Base-by-base conservation (phyloP, 768 basidiomycete genomes). In the Lyophyllum semitale region DNA sequence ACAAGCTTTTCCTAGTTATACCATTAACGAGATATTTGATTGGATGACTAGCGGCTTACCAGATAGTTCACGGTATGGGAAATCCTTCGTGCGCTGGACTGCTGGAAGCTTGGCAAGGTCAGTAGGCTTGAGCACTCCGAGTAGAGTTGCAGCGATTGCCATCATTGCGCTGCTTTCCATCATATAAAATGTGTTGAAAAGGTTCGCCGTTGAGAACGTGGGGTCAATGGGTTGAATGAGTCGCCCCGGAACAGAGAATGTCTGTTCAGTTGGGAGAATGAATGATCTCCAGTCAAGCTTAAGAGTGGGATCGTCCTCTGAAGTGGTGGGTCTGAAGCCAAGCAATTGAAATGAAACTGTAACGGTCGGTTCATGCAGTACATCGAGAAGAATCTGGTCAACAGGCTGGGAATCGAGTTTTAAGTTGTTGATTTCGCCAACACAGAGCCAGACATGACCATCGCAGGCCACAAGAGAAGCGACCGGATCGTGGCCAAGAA, bases 201-300 rank as follows among this genome's bases (percentile, higher is more conserved):
- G 18, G 18, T 27, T n/a, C 18, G 53, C 44, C 22, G 40, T 18
- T 9, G 60, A 58, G 44, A 53, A 56, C 18, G 41, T 38, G 18
- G 56, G 57, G 37, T 66, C 57, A 5, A 68, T 42, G 6, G 58
- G 47, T 38, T 63, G 47, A 26, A 68, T 44, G 6, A 64, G 30
- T 4, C 27, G 37, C 22, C 58, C 67, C 12, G 62, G 59, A 23
- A 66, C 52, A 0, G 52, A 51, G 25, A 59, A 58, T 9, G 63
- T 58, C 2, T 37, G 25, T 37, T 60, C 62, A 1, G 20, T n/a
- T 8, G 41, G 40, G 18, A 54, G 27, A n/a, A 12, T 26, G 48
- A 47, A 56, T n/a, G 62, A 54, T 18, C 63, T 23, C 66, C 66
- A 68, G 38, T 68, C 60, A 23, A 61, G 7, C 8, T 54, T 17